Base-by-base conservation (phyloP, 352 stramenopile genomes). In the Phytophthora crassamura region DNA sequence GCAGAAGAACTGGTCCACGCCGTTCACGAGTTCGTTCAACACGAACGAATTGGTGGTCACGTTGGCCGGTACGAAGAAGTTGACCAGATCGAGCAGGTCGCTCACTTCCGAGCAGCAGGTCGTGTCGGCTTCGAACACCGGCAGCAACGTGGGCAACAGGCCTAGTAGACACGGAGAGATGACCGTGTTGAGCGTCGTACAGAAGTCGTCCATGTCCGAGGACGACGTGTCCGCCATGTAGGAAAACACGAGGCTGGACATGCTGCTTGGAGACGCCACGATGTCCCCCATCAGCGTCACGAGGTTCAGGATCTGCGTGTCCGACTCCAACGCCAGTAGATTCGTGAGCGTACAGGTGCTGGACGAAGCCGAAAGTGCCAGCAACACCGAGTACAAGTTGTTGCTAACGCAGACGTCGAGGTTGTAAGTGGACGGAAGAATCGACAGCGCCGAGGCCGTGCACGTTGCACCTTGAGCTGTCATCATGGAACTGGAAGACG, bases 1-100 rank as follows among this genome's bases (percentile, higher is more conserved):
- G 53, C 78, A 87, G 33, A 84, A 71, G 41, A 82, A 80, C 42
- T 77, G 55, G 56, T 87, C 76, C 15, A 84, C 43, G 5, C 75
- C 75, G 56, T 87, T 72, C 12, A 83, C 49, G 12, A 84, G 57
- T 16, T 87, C 70, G 28, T 73, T 82, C 15, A 84, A 43, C 7
- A 87, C 10, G 49, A 84, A 87, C 46, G 66, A 77, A 34, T 80
- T 56, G 12, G 58, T 72, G 11, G 51, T 75, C 42, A 73, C 52
- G 40, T 77, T 72, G 11, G 78, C 35, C 15, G 78, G 75, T 14
- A 87, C 73, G 50, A 87, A 63, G 20, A 84, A 58, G 42, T 79
- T 65, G 15, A 83, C 15, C 22, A 84, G 43, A 41, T 87, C 78
- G 39, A 87, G 40, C 32, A 78, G 45, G 34, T 87, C 75, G 45